A percentile compares a stretch with the other conserved stretches of the same genome.
phyloP scores from a whole-genome alignment of 2,329 filamentous ascomycete genomes.

The Colletotrichum sojae region DNA sequence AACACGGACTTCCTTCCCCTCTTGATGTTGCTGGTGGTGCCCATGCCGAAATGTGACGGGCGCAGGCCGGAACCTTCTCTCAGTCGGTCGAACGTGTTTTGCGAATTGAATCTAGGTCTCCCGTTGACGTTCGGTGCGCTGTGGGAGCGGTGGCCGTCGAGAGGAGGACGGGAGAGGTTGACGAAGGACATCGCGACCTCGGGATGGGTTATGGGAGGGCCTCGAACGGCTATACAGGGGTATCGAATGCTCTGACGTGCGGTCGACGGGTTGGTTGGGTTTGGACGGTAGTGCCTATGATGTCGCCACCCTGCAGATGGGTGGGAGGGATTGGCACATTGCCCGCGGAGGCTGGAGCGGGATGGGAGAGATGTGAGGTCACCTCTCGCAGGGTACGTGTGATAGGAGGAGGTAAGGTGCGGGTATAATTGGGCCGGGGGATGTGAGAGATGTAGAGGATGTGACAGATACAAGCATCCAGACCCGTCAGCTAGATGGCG shows the following conservation, averaged over 20 bases:
- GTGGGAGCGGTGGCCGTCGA: slow-evolving; percentile 25
- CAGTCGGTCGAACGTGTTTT: slow-evolving; percentile 65
- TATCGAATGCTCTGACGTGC: slow-evolving; percentile 28
- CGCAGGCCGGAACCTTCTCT: slow-evolving; percentile 61
- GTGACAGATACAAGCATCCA: slow-evolving; percentile 6
- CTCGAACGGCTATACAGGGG: not conserved
- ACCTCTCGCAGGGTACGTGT: slow-evolving; percentile 16
- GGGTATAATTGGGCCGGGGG: not conserved
- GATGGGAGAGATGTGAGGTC: slow-evolving; percentile 29
- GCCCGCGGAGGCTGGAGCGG: slow-evolving; percentile 26
- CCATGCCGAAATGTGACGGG: slow-evolving; percentile 57
- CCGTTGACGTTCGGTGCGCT: slow-evolving; percentile 44
- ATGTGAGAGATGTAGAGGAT: not conserved
- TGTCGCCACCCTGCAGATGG: slow-evolving; percentile 40
- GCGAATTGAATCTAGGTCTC: slow-evolving; percentile 66
- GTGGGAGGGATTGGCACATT: slow-evolving; percentile 36
- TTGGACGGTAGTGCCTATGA: slow-evolving; percentile 26
- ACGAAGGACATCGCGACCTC: slow-evolving; percentile 37
- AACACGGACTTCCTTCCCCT: slow-evolving; percentile 68
- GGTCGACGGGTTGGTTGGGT: slow-evolving; percentile 22
- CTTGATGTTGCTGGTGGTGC: slow-evolving; percentile 60
- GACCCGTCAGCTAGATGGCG: not conserved
- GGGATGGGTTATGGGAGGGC: not conserved
- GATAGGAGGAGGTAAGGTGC: not conserved
- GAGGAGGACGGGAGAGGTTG: slow-evolving; percentile 34